Evolutionary conservation across 495 filamentous ascomycete genomes (phyloP).

Genomic region (Tetracladium marchalianum): DNA sequence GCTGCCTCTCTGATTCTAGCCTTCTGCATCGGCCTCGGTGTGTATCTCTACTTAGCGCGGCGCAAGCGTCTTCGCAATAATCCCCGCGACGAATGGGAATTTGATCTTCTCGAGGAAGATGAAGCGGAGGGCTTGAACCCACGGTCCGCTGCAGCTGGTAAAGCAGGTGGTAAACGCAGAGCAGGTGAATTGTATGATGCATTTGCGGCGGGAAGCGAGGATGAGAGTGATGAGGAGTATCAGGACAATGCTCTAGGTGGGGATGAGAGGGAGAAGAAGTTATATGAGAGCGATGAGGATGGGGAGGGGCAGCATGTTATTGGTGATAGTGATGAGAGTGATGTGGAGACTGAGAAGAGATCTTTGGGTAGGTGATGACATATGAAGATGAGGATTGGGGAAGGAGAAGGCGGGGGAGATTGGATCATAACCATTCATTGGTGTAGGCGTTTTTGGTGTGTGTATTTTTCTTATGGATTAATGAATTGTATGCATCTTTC

Average conservation of each 20-base stretch:
- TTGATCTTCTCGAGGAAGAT: constrained; percentile 80
- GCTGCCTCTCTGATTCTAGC: constrained; percentile 70
- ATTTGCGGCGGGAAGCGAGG: constrained; percentile 64
- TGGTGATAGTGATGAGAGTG: constrained; percentile 19
- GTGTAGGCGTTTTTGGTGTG: too few species aligned
- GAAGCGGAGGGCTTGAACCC: constrained; percentile 50
- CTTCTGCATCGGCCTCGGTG: constrained; percentile 70
- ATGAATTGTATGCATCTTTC: too few species aligned
- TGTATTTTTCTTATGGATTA: too few species aligned
- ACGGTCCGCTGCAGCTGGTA: constrained; percentile 17
- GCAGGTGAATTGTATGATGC: constrained; percentile 89
- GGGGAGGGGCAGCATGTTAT: constrained; percentile 13
- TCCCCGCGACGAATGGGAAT: constrained; percentile 81
- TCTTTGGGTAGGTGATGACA: too few species aligned
- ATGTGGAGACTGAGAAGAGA: constrained; percentile 9
- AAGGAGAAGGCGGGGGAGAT: constrained; percentile 4
- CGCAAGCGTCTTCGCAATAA: constrained; percentile 66
- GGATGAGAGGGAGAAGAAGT: constrained; percentile 20
- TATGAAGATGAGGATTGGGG: too few species aligned
- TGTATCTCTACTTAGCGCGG: constrained; percentile 71
- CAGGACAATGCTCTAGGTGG: constrained; percentile 12
- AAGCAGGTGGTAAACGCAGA: constrained; percentile 38
- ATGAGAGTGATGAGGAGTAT: constrained; percentile 53
- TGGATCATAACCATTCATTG: neutral
- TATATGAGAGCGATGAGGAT: constrained; percentile 16